Conservation (phyloP, 352 stramenopile genomes). For the Elongisporangium undulatum region DNA sequence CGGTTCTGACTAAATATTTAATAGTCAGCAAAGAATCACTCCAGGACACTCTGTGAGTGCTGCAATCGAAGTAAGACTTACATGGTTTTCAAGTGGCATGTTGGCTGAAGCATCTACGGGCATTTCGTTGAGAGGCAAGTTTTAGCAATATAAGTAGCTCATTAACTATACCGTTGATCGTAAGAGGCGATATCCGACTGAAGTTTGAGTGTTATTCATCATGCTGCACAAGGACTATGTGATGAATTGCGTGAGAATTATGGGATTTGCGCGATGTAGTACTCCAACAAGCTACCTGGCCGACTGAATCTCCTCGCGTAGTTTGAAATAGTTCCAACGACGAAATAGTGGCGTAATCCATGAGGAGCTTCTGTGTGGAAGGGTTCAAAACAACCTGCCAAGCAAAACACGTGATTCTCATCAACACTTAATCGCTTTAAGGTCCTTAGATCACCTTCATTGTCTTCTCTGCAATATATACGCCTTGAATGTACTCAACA, state of each 20-base stretch:
- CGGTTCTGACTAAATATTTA: constrained; percentile 36
- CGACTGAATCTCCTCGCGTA: constrained; percentile 40
- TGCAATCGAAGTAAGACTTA: constrained; percentile 9
- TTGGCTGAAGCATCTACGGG: constrained; percentile 71
- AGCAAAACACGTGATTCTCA: not conserved
- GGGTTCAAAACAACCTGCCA: constrained; percentile 67
- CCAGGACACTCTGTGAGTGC: not conserved
- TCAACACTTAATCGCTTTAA: not conserved
- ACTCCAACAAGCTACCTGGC: constrained; percentile 26
- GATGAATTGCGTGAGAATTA: not conserved
- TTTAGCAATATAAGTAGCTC: not conserved
- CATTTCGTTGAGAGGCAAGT: constrained; percentile 2
- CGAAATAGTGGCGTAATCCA: constrained; percentile 80
- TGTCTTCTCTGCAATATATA: constrained; percentile 79
- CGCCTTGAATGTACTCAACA: constrained; percentile 82
- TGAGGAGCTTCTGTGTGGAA: constrained; percentile 65
- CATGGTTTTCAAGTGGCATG: constrained; percentile 79
- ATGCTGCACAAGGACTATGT: constrained; percentile 68
- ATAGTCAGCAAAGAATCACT: not conserved
- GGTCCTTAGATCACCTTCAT: constrained; percentile 47
- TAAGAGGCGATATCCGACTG: constrained; percentile 66
- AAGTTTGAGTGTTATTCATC: constrained; percentile 77
- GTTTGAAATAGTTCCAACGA: constrained; percentile 68
- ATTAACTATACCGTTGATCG: constrained; percentile 52
- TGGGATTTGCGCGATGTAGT: not conserved